Conservation (phyloP, 441 rosid species). For the Croton setiger region DNA sequence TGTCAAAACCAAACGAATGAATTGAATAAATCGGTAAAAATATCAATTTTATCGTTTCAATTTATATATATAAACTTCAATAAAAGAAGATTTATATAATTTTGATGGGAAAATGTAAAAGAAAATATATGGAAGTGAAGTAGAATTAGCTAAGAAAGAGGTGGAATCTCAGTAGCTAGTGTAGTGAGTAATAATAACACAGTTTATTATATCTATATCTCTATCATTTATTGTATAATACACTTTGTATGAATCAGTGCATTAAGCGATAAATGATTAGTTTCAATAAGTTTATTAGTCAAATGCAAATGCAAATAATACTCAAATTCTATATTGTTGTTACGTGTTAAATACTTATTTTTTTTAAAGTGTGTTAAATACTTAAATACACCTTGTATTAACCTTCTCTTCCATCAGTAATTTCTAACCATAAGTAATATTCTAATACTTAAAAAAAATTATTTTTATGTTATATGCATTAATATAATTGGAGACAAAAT, state of each 20-base stretch:
- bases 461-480: too few species aligned
- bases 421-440: background rate
- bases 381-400: background rate
- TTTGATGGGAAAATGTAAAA: too few species aligned
- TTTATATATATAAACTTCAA: too few species aligned
- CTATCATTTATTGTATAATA: background rate
- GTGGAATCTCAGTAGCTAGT: background rate
- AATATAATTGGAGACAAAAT: too few species aligned
- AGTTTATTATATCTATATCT: background rate
- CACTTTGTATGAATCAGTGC: background rate
- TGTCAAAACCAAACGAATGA: too few species aligned
- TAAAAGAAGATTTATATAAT: too few species aligned
- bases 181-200: background rate
- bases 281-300: slow-evolving; percentile 1
- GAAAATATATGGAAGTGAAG: background rate
- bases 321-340: slow-evolving; percentile 2
- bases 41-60: too few species aligned
- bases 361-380: too few species aligned
- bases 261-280: slow-evolving; percentile 15
- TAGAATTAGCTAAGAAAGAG: background rate
- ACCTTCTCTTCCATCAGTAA: background rate
- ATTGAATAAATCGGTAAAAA: too few species aligned
- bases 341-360: background rate
- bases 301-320: background rate
- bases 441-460: too few species aligned